A percentile compares a stretch with the other conserved stretches of the same genome.
phyloP scores from a whole-genome alignment of 352 stramenopile species.

The Phytophthora foliorum region DNA sequence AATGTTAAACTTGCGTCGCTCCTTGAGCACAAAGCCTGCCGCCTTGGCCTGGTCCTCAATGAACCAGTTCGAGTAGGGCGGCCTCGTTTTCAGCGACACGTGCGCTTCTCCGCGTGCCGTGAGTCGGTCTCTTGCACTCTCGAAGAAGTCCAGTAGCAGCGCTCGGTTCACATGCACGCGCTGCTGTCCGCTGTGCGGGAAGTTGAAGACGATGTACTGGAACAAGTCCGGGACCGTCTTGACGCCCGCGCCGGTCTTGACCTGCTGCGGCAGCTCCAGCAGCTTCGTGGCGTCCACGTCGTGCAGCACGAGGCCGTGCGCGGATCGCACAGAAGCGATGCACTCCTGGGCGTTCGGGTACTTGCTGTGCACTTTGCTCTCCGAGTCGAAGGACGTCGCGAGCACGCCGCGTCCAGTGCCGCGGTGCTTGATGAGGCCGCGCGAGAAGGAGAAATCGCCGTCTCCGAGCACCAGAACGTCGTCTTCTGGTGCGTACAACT shows the following conservation, averaged over 20 bases:
- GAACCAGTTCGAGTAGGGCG: slow-evolving; percentile 91
- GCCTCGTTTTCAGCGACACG: slow-evolving; percentile 87
- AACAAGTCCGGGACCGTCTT: slow-evolving; percentile 63
- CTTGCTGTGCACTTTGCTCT: slow-evolving; percentile 69
- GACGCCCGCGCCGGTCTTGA: slow-evolving; percentile 29
- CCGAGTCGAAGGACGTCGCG: slow-evolving; percentile 85
- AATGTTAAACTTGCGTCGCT: slow-evolving; percentile 78
- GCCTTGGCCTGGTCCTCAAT: slow-evolving; percentile 86
- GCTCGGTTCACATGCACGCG: slow-evolving; percentile 90
- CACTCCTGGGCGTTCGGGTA: slow-evolving; percentile 83
- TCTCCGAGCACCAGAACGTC: slow-evolving; percentile 83
- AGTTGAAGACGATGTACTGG: slow-evolving; percentile 91
- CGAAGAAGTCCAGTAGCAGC: slow-evolving; percentile 87
- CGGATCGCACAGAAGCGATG: slow-evolving; percentile 58
- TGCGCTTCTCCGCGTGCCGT: slow-evolving; percentile 73
- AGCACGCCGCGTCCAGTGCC: slow-evolving; percentile 62
- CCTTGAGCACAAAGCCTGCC: slow-evolving; percentile 82
- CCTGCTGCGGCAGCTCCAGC: slow-evolving; percentile 49
- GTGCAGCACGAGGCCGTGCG: slow-evolving; percentile 68
- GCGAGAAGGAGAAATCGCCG: slow-evolving; percentile 88
- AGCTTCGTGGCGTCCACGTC: slow-evolving; percentile 88
- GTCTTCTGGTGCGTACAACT: slow-evolving; percentile 67
- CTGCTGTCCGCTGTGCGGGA: slow-evolving; percentile 90
- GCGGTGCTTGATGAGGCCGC: slow-evolving; percentile 72
- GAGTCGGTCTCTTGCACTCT: slow-evolving; percentile 76